A percentile compares a stretch with the other conserved stretches of the same genome.
These are phyloP conservation scores for Allomyces macrogynus DNA, from an alignment of 192 early-diverging fungal species.

Conservation along the genomic window DNA sequence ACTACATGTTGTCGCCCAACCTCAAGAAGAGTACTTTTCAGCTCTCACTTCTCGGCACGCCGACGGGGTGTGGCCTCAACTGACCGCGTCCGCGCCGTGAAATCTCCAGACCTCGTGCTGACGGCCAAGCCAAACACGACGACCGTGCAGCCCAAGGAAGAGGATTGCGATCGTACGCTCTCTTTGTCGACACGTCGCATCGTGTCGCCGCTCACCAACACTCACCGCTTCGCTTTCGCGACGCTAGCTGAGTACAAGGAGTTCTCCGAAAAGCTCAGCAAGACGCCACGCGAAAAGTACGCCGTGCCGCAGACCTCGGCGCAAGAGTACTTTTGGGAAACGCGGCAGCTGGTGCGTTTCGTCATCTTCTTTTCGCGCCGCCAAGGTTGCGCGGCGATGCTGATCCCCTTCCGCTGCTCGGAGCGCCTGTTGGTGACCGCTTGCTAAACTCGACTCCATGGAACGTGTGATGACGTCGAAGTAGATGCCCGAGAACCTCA, in stretches of 20 bases:
- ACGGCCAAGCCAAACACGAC: background rate
- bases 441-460: background rate
- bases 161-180: background rate
- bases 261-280: background rate
- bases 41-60: no score
- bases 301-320: background rate
- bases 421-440: background rate
- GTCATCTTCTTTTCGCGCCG: background rate
- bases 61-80: no score
- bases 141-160: background rate
- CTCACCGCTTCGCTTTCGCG: background rate
- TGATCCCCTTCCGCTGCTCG: background rate
- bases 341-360: background rate
- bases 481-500: background rate
- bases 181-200: background rate
- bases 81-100: no score
- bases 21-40: conserved; percentile 10
- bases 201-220: background rate
- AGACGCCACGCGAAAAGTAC: background rate
- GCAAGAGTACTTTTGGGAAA: background rate
- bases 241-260: background rate
- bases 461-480: no score
- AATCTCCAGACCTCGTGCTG: background rate
- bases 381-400: no score
- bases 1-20: conserved; percentile 13